phyloP scores from a whole-genome alignment of 345 rosid species.

The Camelina sativa region DNA sequence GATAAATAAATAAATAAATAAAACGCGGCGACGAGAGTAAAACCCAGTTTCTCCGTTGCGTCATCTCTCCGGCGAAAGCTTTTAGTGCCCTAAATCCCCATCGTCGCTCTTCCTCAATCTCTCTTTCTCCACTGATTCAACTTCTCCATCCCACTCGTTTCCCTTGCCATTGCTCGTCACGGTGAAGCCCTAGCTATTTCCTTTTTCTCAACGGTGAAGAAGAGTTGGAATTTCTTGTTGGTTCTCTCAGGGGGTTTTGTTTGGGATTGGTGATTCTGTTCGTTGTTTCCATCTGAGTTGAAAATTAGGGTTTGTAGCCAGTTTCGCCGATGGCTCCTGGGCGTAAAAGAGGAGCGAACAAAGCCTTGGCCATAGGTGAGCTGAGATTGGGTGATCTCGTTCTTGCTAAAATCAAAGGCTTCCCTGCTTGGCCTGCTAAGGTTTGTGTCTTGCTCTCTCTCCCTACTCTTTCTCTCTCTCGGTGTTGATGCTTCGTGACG shows the following conservation, averaged over 20 bases:
- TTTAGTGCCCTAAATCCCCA: slow-evolving; percentile 2
- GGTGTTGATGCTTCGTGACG: neutral
- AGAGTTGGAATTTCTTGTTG: slow-evolving; percentile 20
- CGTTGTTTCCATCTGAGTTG: neutral
- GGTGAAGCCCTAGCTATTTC: slow-evolving; percentile 16
- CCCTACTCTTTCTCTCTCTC: neutral
- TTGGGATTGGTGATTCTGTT: slow-evolving; percentile 10
- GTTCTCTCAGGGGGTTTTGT: neutral
- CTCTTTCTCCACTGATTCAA: slow-evolving; percentile 5
- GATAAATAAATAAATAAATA: neutral
- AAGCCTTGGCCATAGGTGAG: slow-evolving; percentile 57
- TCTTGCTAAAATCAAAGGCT: slow-evolving; percentile 97
- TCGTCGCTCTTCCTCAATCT: neutral
- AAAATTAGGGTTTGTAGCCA: slow-evolving; percentile 39
- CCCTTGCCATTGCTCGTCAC: slow-evolving; percentile 9
- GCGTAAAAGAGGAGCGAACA: slow-evolving; percentile 80
- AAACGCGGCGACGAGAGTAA: slow-evolving; percentile 37
- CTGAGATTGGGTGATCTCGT: slow-evolving; percentile 94
- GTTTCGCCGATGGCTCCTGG: slow-evolving; percentile 64
- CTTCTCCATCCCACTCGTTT: neutral
- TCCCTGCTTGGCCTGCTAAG: slow-evolving; percentile 98
- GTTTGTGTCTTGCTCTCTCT: slow-evolving; percentile 42
- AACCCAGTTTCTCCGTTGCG: slow-evolving; percentile 15
- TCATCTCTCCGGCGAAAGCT: slow-evolving; percentile 22
- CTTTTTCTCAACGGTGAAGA: neutral